Conservation (phyloP, 176 grass and related monocot species). For the Thinopyrum elongatum region DNA sequence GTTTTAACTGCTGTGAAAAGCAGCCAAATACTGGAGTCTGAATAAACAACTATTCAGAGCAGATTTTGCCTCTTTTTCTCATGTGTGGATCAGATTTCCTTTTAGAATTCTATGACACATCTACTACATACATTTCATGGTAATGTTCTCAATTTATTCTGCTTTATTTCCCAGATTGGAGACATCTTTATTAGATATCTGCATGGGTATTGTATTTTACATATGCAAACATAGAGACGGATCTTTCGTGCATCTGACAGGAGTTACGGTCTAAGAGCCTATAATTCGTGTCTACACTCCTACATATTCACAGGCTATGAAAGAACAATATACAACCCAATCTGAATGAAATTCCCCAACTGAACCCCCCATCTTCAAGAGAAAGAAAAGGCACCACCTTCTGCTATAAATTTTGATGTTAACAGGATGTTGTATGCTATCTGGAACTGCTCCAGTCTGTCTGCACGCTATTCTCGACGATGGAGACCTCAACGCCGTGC, state of each 20-base stretch:
- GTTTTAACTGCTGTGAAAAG: background rate
- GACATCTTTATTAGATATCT: background rate
- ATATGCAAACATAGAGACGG: background rate
- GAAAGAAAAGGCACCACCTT: background rate
- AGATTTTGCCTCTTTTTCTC: background rate
- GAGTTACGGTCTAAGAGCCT: background rate
- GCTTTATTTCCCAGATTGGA: background rate
- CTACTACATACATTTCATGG: background rate
- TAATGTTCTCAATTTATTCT: background rate
- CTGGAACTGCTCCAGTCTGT: slow-evolving; percentile 29
- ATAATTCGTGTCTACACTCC: slow-evolving; percentile 4
- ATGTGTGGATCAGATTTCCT: background rate
- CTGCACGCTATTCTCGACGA: slow-evolving; percentile 36
- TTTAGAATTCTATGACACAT: background rate
- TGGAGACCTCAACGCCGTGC: slow-evolving; percentile 11
- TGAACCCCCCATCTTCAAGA: background rate
- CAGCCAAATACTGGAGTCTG: background rate
- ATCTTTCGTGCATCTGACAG: background rate
- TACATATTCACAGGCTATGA: slow-evolving; percentile 28
- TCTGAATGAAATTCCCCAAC: slow-evolving; percentile 18
- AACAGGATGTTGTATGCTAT: background rate
- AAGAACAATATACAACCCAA: background rate
- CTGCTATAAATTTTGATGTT: background rate
- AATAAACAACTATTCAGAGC: background rate
- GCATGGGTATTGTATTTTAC: slow-evolving; percentile 1